phyloP scores from a whole-genome alignment of 192 early-diverging fungal genomes.

The Allomyces javanicus region DNA sequence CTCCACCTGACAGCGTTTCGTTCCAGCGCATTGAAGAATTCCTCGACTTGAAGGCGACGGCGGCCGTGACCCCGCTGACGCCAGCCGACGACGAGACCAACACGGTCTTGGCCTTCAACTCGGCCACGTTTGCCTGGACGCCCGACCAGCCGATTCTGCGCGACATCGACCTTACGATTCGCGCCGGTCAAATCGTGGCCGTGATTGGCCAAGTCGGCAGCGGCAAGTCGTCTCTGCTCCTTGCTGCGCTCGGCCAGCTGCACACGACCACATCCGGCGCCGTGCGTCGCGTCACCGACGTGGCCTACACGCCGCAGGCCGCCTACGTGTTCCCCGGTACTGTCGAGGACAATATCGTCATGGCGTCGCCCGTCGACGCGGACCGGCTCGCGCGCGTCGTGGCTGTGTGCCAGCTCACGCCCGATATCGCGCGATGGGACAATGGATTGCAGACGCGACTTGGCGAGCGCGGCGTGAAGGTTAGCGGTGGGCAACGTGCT shows the following conservation, averaged over 20 bases:
- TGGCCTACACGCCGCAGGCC: conserved; percentile 41
- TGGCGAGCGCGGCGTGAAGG: neutral
- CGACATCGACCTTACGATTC: conserved; percentile 25
- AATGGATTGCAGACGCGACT: conserved; percentile 2
- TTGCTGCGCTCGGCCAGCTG: conserved; percentile 67
- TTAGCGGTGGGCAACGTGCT: neutral
- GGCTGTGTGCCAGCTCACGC: conserved; percentile 29
- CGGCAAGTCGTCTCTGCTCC: conserved; percentile 68
- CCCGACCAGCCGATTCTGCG: neutral
- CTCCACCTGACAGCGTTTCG: neutral
- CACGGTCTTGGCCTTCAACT: too few species aligned
- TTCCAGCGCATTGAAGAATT: neutral
- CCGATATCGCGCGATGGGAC: conserved; percentile 33
- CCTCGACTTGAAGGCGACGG: neutral
- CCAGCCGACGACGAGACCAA: too few species aligned
- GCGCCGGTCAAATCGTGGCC: conserved; percentile 40
- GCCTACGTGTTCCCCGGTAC: conserved; percentile 58
- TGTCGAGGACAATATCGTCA: conserved; percentile 43
- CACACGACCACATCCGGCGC: conserved; percentile 23
- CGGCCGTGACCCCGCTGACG: too few species aligned
- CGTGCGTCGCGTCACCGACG: conserved; percentile 46
- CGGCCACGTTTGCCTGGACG: too few species aligned
- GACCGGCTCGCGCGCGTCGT: conserved; percentile 27
- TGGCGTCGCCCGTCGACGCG: conserved; percentile 40
- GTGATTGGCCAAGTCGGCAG: conserved; percentile 64